Percentiles rank a stretch among this genome's conserved stretches.
Conservation (phyloP, 257 asterid species). For the Cynanchum wilfordii region DNA sequence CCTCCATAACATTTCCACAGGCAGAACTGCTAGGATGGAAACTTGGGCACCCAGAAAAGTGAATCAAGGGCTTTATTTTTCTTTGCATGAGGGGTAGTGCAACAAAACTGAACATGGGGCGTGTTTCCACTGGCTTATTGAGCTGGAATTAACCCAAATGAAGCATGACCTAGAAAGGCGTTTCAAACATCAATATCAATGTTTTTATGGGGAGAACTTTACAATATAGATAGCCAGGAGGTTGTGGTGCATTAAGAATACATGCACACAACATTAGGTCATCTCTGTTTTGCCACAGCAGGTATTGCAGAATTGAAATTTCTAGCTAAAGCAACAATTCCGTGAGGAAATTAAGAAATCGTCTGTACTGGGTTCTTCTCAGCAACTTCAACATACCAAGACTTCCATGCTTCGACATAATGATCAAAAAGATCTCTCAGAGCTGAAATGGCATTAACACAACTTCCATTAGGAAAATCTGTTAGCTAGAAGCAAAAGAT, state of each 20-base stretch:
- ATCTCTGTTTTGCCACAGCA: not conserved
- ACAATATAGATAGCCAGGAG: not conserved
- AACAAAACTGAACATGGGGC: not conserved
- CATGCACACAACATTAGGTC: conserved; percentile 1
- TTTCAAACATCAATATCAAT: not conserved
- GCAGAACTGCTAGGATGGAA: too few relatives aligned
- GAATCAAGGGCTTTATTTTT: not conserved
- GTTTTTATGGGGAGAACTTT: not conserved
- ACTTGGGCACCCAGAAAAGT: not conserved
- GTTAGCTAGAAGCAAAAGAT: too few relatives aligned
- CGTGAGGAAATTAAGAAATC: conserved; percentile 28
- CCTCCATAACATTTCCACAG: too few relatives aligned
- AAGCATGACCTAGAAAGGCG: not conserved
- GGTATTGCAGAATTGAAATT: not conserved
- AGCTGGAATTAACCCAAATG: not conserved
- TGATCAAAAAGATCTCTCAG: conserved; percentile 84
- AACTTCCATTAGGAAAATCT: conserved; percentile 12
- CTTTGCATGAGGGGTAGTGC: not conserved
- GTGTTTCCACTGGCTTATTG: conserved; percentile 1
- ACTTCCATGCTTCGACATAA: conserved; percentile 86
- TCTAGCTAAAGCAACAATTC: not conserved
- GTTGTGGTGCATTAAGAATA: conserved; percentile 11
- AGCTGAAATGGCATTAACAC: conserved; percentile 47
- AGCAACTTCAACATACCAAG: conserved; percentile 88
- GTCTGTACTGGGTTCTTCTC: conserved; percentile 61